Percentiles rank a stretch among this genome's conserved stretches.
phyloP scores from a whole-genome alignment of 768 basidiomycete species.

The Suillus subalutaceus region DNA sequence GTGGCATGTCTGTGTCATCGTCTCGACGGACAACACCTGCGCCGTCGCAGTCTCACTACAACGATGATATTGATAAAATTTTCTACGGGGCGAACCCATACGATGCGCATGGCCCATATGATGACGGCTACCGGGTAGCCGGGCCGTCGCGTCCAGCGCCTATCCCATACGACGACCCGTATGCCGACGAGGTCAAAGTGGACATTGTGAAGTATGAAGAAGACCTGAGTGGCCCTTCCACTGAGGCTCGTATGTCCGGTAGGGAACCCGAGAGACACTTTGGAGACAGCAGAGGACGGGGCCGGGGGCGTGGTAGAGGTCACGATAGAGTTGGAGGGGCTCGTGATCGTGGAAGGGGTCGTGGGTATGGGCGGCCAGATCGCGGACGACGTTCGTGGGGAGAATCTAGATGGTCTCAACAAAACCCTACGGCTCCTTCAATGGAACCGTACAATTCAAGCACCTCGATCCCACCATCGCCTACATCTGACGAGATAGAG shows the following conservation, averaged over 20 bases:
- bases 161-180: conserved; percentile 80
- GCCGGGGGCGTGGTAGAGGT: conserved; percentile 39
- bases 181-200: conserved; percentile 50
- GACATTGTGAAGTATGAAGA: conserved; percentile 20
- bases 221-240: neutral
- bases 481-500: conserved; percentile 51
- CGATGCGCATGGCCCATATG: conserved; percentile 69
- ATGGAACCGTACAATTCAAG: conserved; percentile 35
- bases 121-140: conserved; percentile 55
- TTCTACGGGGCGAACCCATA: conserved; percentile 62
- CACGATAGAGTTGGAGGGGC: conserved; percentile 31
- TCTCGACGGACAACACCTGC: conserved; percentile 61
- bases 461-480: conserved; percentile 36
- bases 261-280: neutral
- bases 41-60: conserved; percentile 55
- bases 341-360: conserved; percentile 30
- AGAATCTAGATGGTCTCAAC: conserved; percentile 23
- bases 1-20: conserved; percentile 52
- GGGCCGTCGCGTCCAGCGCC: conserved; percentile 67
- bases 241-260: neutral
- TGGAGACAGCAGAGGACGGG: conserved; percentile 27
- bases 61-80: conserved; percentile 47
- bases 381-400: conserved; percentile 20
- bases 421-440: conserved; percentile 17
- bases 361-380: conserved; percentile 33